Evolutionary conservation across 495 filamentous ascomycete genomes (phyloP), one percentile per base, ranked within the genome.

Genomic region (Penicillium goetzii): DNA sequence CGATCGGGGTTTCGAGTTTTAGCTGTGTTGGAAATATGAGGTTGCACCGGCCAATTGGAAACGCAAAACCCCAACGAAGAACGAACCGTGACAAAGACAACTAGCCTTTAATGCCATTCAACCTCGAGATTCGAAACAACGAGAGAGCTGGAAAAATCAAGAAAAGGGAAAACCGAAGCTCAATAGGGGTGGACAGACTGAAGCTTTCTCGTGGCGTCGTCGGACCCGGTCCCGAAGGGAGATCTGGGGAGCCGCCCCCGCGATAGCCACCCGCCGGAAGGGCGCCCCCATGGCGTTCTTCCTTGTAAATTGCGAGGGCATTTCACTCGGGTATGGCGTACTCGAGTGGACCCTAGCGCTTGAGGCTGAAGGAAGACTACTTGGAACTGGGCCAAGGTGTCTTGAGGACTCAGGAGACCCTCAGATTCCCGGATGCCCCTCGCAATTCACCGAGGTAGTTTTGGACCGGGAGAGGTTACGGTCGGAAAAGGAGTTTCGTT

Each of bases 141-240:
- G 7, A 9, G 17, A 9, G n/a, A 19, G n/a, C n/a, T 17, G n/a
- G 17, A 8, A 19, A 19, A 7, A 19, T 8, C 19, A 43, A 19
- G 4, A 0, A 7, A 43, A 32, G 9, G 5, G 30, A 47, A 3
- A 25, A 12, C 21, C 9, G 43, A 47, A 47, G 43, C 2, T 25
- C 21, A 47, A 47, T 10, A 12, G 43, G 25, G 8, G 3, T 43
- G 15, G 43, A 12, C 21, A 47, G 10, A 47, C 2, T 47, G 21
- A 25, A 47, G 43, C 43, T 47, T 47, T 47, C 43, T 25, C 21
- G 43, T 47, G 43, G 43, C 43, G 43, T 47, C 11, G n/a, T 41
- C 15, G 38, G 38, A 7, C 38, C 14, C 38, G 38, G 38, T 41
- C 17, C 38, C 38, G 38, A n/a, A n/a, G n/a, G n/a, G n/a, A 41